Evolutionary conservation across 2,329 filamentous ascomycete genomes (phyloP).

Genomic region (Teratosphaeria epicoccoides): DNA sequence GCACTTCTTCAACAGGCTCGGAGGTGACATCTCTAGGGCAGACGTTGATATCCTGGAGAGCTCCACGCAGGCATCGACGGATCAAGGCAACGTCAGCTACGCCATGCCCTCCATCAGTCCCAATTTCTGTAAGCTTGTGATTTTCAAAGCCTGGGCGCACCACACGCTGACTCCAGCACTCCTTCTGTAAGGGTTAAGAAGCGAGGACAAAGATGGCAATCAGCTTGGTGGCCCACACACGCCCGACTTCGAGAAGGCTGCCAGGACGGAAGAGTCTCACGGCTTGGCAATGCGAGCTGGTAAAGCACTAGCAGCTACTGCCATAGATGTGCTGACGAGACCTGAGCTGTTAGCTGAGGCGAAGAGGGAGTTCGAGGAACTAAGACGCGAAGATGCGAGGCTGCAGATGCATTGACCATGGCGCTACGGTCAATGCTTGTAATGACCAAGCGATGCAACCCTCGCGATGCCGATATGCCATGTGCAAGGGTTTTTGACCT

Average conservation of each 20-base stretch:
- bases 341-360: constrained; percentile 16
- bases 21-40: constrained; percentile 26
- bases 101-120: constrained; percentile 46
- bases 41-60: constrained; percentile 35
- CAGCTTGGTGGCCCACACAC: constrained; percentile 29
- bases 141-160: background rate
- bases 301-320: constrained; percentile 29
- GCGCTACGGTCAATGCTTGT: background rate
- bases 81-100: constrained; percentile 36
- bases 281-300: constrained; percentile 24
- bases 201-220: constrained; percentile 20
- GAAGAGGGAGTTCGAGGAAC: constrained; percentile 21
- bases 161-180: background rate
- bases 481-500: background rate
- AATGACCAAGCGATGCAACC: background rate
- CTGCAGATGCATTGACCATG: background rate
- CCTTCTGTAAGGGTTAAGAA: constrained; percentile 26
- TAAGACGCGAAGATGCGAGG: constrained; percentile 2
- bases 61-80: constrained; percentile 44
- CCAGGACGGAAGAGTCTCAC: constrained; percentile 28
- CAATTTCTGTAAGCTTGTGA: constrained; percentile 29
- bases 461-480: background rate
- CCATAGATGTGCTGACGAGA: constrained; percentile 26
- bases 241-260: constrained; percentile 30
- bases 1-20: constrained; percentile 23